phyloP scores from a whole-genome alignment of 2,329 filamentous ascomycete species.

The Zymoseptoria brevis region DNA sequence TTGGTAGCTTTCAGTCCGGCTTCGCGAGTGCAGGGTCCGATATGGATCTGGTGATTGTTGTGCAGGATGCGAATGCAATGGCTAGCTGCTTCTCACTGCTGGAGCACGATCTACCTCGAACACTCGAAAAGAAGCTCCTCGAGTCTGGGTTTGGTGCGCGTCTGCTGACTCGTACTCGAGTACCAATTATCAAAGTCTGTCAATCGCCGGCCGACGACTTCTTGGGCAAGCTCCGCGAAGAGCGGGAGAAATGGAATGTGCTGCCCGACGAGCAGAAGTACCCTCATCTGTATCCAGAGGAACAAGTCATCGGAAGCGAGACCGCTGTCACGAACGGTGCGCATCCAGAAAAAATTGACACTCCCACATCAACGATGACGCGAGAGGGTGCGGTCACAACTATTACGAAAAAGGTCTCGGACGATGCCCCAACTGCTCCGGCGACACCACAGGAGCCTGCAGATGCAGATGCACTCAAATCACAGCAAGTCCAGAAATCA shows the following conservation, averaged over 20 bases:
- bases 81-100: slow-evolving; percentile 36
- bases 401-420: background rate
- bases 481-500: slow-evolving; percentile 1
- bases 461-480: background rate
- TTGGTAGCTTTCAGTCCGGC: slow-evolving; percentile 74
- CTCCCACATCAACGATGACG: background rate
- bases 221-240: slow-evolving; percentile 52
- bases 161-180: slow-evolving; percentile 67
- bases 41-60: slow-evolving; percentile 77
- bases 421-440: slow-evolving; percentile 6
- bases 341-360: background rate
- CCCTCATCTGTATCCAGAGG: slow-evolving; percentile 23
- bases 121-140: slow-evolving; percentile 68
- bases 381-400: background rate
- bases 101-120: slow-evolving; percentile 53
- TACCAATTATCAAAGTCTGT: slow-evolving; percentile 84
- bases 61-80: slow-evolving; percentile 33
- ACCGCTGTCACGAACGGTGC: background rate
- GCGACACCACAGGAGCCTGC: background rate
- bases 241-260: slow-evolving; percentile 65
- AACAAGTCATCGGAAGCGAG: slow-evolving; percentile 12
- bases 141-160: slow-evolving; percentile 66
- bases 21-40: slow-evolving; percentile 85
- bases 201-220: slow-evolving; percentile 58
- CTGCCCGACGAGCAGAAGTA: slow-evolving; percentile 40